A percentile compares a stretch with the other conserved stretches of the same genome.
Evolutionary conservation across 306 rosid species (phyloP).

Genomic region (Quercus aquifolioides): DNA sequence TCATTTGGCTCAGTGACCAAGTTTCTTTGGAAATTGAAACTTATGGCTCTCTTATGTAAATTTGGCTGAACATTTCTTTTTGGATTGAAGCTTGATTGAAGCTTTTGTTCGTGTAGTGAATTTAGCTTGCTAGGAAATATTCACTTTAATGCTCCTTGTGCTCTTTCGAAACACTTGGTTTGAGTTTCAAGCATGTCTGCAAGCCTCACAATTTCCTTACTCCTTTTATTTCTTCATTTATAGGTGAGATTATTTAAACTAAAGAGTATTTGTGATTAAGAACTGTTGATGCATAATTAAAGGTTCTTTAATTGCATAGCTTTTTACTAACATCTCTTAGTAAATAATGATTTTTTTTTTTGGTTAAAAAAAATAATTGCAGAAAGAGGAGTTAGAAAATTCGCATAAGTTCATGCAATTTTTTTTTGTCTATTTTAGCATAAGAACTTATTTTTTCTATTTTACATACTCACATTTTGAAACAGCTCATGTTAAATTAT

Average conservation of each 20-base stretch:
- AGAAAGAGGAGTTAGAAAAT: too few species aligned
- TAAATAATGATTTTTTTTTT: neutral
- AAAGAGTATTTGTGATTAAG: neutral
- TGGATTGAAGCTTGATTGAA: neutral
- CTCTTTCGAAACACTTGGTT: neutral
- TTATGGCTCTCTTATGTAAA: neutral
- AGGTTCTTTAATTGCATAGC: slow-evolving; percentile 1
- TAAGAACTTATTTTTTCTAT: too few species aligned
- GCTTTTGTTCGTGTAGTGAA: neutral
- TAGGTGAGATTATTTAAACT: neutral
- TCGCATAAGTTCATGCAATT: accelerated
- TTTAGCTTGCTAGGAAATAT: neutral
- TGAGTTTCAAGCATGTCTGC: neutral
- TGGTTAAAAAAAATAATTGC: too few species aligned
- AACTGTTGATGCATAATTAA: neutral
- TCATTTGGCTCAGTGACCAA: neutral
- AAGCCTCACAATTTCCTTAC: neutral
- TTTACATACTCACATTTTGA: too few species aligned
- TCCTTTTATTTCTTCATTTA: neutral
- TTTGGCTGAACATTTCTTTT: neutral
- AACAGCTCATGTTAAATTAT: accelerated
- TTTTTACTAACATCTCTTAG: neutral
- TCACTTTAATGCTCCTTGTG: neutral
- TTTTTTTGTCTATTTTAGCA: accelerated
- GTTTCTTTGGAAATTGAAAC: neutral